Base-by-base conservation (phyloP, 495 filamentous ascomycete genomes). In the Bacidia rubella region DNA sequence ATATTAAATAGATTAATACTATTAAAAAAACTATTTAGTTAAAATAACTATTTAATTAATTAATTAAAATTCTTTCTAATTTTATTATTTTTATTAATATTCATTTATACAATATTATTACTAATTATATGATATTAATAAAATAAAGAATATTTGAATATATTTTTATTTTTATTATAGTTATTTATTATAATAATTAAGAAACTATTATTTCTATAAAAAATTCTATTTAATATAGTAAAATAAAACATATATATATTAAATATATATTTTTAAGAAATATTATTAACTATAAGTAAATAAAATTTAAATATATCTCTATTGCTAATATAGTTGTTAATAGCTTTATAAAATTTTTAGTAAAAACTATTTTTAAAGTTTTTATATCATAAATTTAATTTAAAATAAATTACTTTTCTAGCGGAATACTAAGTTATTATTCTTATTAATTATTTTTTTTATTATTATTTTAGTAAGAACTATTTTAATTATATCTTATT, bases 11-110 rank as follows among this genome's bases (percentile, higher is more conserved):
- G 11, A 49, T 17, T 7, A 26, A 5, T 49, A 7, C 11, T 49
- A 7, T 7, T 17, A 38, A 49, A 7, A 26, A 17, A 17, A 17
- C 5, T 7, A 7, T 11, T 7, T 38, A 49, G 12, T 38, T 38
- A 38, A 29, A 49, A 26, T 11, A 5, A 5, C 11, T 17, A 26
- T 11, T 26, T 17, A 49, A 38, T 38, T 7, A 26, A 23, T 7
- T 17, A 49, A 49, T 38, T 17, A 49, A 49, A 38, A 49, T 38
- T 17, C n/a, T n/a, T n/a, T n/a, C n/a, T n/a, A 49, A 49, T 38
- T 38, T 17, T 26, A 26, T 49, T 49, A 17, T 49, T 17, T 38
- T 49, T 26, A 26, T 38, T 26, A 38, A 49, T 39, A 39, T 39
- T 39, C 10, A 9, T 39, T 39, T 39, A 10, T 17, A 7, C 11